These are phyloP conservation scores for Neopestalotiopsis sp. DNA, from an alignment of 2,329 filamentous ascomycete genomes.

Conservation along the genomic window DNA sequence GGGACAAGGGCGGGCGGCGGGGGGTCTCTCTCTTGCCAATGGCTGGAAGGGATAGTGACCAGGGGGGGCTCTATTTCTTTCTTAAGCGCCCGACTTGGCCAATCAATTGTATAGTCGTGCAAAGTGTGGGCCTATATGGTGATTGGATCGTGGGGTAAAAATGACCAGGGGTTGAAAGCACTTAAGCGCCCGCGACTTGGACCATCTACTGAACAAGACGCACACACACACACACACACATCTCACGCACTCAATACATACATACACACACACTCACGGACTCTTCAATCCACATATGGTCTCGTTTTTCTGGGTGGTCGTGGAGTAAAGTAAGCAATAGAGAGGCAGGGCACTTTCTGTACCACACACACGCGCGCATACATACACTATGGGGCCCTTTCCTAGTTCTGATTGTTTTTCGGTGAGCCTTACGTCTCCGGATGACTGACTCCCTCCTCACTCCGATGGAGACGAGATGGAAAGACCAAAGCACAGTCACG, in stretches of 20 bases:
- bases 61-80: background rate
- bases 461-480: background rate
- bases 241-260: too few relatives aligned
- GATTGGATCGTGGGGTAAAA: slow-evolving; percentile 23
- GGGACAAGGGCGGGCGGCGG: slow-evolving; percentile 3
- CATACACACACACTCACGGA: background rate
- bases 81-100: slow-evolving; percentile 21
- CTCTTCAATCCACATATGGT: background rate
- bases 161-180: slow-evolving; percentile 8
- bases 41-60: slow-evolving; percentile 13
- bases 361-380: background rate
- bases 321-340: background rate
- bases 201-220: background rate
- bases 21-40: slow-evolving; percentile 4
- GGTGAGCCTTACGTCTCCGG: background rate
- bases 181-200: slow-evolving; percentile 34
- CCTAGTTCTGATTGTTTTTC: background rate
- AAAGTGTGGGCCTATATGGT: background rate
- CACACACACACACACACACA: background rate
- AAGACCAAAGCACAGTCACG: background rate
- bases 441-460: background rate
- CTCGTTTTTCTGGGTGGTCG: background rate
- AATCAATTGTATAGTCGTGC: background rate
- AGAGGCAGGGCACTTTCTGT: background rate
- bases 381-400: background rate